These are phyloP conservation scores for Triangularia setosa DNA, from an alignment of 2,329 filamentous ascomycete species.

Conservation along the genomic window DNA sequence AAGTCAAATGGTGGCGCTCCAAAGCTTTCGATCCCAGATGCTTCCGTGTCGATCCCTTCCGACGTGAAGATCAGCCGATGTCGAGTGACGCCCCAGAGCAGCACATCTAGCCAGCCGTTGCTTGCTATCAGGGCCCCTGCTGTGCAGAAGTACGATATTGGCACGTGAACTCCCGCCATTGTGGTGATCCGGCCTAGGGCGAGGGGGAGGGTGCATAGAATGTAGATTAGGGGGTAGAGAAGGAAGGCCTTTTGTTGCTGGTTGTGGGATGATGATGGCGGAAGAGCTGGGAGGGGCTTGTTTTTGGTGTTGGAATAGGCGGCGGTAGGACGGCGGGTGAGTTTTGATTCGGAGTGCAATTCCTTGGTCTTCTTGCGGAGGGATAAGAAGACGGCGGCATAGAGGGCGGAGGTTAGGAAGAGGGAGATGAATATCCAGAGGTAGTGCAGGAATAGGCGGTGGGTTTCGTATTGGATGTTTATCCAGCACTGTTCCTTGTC, in stretches of 20 bases:
- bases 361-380: conserved; percentile 24
- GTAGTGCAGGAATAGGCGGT: conserved; percentile 59
- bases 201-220: conserved; percentile 57
- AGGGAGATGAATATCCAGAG: conserved; percentile 54
- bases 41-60: conserved; percentile 26
- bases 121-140: conserved; percentile 49
- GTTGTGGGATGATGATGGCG: conserved; percentile 10
- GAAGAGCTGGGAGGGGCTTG: conserved; percentile 3
- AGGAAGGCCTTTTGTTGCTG: conserved; percentile 46
- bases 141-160: conserved; percentile 46
- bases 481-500: conserved; percentile 54
- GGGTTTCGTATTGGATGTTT: conserved; percentile 44
- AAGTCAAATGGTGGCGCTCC: conserved; percentile 1
- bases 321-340: not conserved
- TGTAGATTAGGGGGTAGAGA: conserved; percentile 59
- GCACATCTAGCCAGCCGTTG: conserved; percentile 39
- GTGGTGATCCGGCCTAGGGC: conserved; percentile 56
- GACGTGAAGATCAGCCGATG: conserved; percentile 27
- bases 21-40: conserved; percentile 37
- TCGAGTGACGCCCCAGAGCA: conserved; percentile 30
- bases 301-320: conserved; percentile 1
- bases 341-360: conserved; percentile 11
- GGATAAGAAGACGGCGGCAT: conserved; percentile 35
- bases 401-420: conserved; percentile 33
- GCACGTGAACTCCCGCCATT: conserved; percentile 47